phyloP scores from a whole-genome alignment of 768 basidiomycete genomes.

The Termitomyces sp. region DNA sequence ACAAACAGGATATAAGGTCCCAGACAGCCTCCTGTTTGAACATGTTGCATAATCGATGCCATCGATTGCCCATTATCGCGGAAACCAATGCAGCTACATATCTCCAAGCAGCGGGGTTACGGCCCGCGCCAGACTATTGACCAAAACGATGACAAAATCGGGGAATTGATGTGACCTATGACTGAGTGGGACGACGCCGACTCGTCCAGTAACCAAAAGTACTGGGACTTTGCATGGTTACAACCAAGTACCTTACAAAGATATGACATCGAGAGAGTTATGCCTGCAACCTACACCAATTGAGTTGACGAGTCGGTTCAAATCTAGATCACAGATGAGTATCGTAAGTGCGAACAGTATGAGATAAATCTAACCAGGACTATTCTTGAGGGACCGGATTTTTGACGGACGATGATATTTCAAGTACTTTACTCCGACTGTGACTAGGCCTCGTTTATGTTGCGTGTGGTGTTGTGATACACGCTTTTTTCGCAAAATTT shows the following conservation, averaged over 20 bases:
- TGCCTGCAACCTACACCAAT: not conserved
- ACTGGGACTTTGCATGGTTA: too few relatives aligned
- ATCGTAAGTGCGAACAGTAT: not conserved
- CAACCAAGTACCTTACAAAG: not conserved
- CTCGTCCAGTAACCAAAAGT: not conserved
- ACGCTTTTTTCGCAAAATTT: too few relatives aligned
- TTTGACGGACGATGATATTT: too few relatives aligned
- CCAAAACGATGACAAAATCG: not conserved
- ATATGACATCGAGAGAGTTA: not conserved
- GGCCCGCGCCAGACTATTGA: not conserved
- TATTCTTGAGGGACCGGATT: too few relatives aligned
- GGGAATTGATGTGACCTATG: not conserved
- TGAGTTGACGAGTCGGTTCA: not conserved
- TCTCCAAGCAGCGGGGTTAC: not conserved
- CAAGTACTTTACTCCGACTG: too few relatives aligned
- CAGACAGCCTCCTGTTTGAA: not conserved
- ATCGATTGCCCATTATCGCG: constrained; percentile 2
- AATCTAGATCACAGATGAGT: not conserved
- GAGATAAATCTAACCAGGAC: too few relatives aligned
- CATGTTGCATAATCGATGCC: constrained; percentile 3
- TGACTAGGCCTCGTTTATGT: too few relatives aligned
- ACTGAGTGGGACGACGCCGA: not conserved
- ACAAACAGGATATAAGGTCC: not conserved
- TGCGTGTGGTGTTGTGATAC: too few relatives aligned
- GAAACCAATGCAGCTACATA: not conserved